phyloP scores from a whole-genome alignment of 2,329 filamentous ascomycete genomes.

The Colletotrichum zoysiae region DNA sequence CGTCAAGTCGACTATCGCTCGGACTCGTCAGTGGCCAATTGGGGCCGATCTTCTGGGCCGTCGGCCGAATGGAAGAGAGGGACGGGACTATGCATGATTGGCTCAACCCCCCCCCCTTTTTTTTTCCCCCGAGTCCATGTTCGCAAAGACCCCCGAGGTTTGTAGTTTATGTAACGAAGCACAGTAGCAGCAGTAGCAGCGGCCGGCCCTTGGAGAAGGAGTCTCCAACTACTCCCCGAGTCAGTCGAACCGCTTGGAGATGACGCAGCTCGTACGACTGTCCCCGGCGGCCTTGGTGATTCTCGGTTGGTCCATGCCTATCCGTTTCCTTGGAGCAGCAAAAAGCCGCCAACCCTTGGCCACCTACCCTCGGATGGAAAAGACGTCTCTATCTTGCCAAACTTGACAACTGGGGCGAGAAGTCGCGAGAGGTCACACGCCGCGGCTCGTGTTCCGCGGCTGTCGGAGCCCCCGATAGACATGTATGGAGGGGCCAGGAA shows the following conservation, averaged over 20 bases:
- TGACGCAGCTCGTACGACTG: constrained; percentile 33
- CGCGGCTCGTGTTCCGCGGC: constrained; percentile 7
- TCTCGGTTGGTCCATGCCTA: constrained; percentile 27
- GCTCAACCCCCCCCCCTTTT: background rate
- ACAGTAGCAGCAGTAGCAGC: background rate
- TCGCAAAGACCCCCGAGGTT: constrained; percentile 31
- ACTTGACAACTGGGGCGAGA: constrained; percentile 13
- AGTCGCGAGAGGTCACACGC: constrained; percentile 11
- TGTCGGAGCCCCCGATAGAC: constrained; percentile 1
- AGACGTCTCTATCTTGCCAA: constrained; percentile 10
- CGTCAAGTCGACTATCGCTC: constrained; percentile 20
- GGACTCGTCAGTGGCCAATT: constrained; percentile 16
- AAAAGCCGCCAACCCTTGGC: background rate
- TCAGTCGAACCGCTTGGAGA: constrained; percentile 31
- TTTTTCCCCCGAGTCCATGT: background rate
- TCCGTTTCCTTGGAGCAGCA: constrained; percentile 34
- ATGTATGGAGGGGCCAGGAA: constrained; percentile 12
- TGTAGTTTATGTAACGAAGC: background rate
- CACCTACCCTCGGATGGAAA: constrained; percentile 21
- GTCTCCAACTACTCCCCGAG: constrained; percentile 18
- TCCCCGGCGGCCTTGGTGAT: constrained; percentile 10
- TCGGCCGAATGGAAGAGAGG: constrained; percentile 27
- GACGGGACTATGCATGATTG: constrained; percentile 21
- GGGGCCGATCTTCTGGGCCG: constrained; percentile 13
- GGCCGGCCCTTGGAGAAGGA: constrained; percentile 23